Evolutionary conservation across 192 early-diverging fungal genomes (phyloP), one percentile per base, ranked within the genome.

Genomic region (Ambispora gerdemannii): DNA sequence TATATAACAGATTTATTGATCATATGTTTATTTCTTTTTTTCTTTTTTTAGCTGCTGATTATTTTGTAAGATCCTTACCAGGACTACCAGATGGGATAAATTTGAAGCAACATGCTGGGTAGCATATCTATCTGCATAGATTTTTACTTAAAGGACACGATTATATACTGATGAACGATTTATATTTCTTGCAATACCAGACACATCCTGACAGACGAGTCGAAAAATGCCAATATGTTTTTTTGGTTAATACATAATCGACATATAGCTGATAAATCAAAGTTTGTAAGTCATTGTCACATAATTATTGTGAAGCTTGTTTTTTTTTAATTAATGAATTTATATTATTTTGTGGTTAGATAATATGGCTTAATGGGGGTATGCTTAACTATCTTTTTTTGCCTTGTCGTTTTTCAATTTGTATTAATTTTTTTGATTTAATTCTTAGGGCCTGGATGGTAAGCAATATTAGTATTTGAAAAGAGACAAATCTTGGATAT

Each of bases 301-400:
- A n/a, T 20, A 52, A 52, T 35, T 20, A 31, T 52, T n/a, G 20
- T n/a, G 10, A 6, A 7, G 20, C 22, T 20, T 53, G 22, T 34
- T 30, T 53, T 11, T 67, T 24, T 27, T 52, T 52, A 22, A 31
- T 51, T 3, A 33, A 8, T 24, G 15, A 28, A 28, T 27, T 6
- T 20, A 33, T 4, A 67, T 34, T 67, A 33, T 28, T 51, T 51
- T 32, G 33, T 33, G 33, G 25, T 28, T 76, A 86, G 84, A 71
- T 87, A 27, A 83, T 88, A 24, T 88, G 86, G 86, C 67, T 88
- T 17, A 88, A 88, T 63, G 86, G 86, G 64, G 86, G 86, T 75
- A 78, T 24, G 15, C 28, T 25, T 20, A 35, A n/a, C 4, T 7
- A 49, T 50, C 49, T 53, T 30, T 47, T 47, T 6, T 27, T 28